A percentile compares a stretch with the other conserved stretches of the same genome.
phyloP scores from a whole-genome alignment of 108 stramenopile species.

The Seminavis robusta region DNA sequence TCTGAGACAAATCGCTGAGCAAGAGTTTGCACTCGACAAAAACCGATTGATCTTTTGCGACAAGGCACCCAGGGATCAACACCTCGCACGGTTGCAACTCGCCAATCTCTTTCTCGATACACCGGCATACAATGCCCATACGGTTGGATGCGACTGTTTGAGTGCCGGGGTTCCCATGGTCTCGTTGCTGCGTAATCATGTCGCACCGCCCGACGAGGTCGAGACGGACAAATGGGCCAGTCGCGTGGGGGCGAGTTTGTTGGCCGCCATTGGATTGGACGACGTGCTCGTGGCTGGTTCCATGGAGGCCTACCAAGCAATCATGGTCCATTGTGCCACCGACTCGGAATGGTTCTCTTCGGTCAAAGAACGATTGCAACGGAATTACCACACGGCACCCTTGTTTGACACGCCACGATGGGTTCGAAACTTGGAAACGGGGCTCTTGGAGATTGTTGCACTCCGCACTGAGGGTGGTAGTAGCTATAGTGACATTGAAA shows the following conservation, averaged over 20 bases:
- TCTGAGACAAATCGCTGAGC: constrained; percentile 46
- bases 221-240: constrained; percentile 73
- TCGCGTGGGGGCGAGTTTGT: constrained; percentile 72
- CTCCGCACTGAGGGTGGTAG: too few relatives aligned
- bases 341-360: too few relatives aligned
- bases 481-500: too few relatives aligned
- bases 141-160: constrained; percentile 73
- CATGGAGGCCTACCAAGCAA: constrained; percentile 62
- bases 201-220: background rate
- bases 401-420: too few relatives aligned
- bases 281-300: constrained; percentile 32
- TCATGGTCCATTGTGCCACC: constrained; percentile 62
- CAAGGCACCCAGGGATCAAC: constrained; percentile 65
- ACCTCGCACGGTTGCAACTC: constrained; percentile 62
- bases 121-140: constrained; percentile 84
- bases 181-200: constrained; percentile 32
- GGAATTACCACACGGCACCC: too few relatives aligned
- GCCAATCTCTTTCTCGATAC: constrained; percentile 88
- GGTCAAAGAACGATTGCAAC: too few relatives aligned
- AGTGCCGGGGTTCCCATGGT: constrained; percentile 83
- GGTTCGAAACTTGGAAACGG: too few relatives aligned
- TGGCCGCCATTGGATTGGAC: constrained; percentile 48
- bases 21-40: constrained; percentile 35
- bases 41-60: constrained; percentile 69
- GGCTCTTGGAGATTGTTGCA: too few relatives aligned